phyloP scores from a whole-genome alignment of 768 basidiomycete species.

The Boletus coccyginus region DNA sequence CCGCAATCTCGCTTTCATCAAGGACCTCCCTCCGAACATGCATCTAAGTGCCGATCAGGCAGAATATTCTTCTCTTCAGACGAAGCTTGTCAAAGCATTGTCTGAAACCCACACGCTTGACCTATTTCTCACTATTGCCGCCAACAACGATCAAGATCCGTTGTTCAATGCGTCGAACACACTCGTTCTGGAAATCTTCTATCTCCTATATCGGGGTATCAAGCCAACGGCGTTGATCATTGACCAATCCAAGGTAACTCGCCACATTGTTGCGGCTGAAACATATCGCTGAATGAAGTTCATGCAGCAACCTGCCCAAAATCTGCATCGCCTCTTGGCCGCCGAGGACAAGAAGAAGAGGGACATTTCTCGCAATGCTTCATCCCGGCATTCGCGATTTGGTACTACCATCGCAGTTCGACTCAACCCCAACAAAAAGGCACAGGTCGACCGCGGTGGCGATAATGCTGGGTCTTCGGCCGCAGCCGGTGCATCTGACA shows the following conservation, averaged over 20 bases:
- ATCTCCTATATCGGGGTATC: slow-evolving; percentile 82
- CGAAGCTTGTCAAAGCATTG: slow-evolving; percentile 67
- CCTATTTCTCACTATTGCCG: slow-evolving; percentile 81
- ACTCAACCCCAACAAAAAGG: slow-evolving; percentile 56
- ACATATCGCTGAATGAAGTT: slow-evolving; percentile 11
- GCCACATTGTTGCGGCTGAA: slow-evolving; percentile 2
- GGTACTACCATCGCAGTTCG: slow-evolving; percentile 90
- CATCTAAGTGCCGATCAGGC: slow-evolving; percentile 74
- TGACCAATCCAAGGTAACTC: slow-evolving; percentile 62
- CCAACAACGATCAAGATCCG: slow-evolving; percentile 72
- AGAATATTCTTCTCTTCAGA: slow-evolving; percentile 77
- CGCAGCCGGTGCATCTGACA: slow-evolving; percentile 18
- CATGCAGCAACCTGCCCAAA: slow-evolving; percentile 61
- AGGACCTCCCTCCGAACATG: slow-evolving; percentile 74
- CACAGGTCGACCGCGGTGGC: slow-evolving; percentile 14
- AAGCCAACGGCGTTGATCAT: slow-evolving; percentile 56
- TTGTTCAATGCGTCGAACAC: slow-evolving; percentile 86
- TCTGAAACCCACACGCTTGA: slow-evolving; percentile 71
- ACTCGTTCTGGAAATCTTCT: slow-evolving; percentile 88
- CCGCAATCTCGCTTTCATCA: slow-evolving; percentile 93
- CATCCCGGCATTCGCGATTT: slow-evolving; percentile 91
- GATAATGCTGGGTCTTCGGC: slow-evolving; percentile 24
- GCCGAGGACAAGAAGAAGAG: slow-evolving; percentile 67
- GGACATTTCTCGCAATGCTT: slow-evolving; percentile 49
- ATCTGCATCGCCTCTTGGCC: slow-evolving; percentile 73